Percentiles rank a stretch among this genome's conserved stretches.
phyloP scores from a whole-genome alignment of 1,284 basidiomycete genomes.

The Trichosporon faecale region DNA sequence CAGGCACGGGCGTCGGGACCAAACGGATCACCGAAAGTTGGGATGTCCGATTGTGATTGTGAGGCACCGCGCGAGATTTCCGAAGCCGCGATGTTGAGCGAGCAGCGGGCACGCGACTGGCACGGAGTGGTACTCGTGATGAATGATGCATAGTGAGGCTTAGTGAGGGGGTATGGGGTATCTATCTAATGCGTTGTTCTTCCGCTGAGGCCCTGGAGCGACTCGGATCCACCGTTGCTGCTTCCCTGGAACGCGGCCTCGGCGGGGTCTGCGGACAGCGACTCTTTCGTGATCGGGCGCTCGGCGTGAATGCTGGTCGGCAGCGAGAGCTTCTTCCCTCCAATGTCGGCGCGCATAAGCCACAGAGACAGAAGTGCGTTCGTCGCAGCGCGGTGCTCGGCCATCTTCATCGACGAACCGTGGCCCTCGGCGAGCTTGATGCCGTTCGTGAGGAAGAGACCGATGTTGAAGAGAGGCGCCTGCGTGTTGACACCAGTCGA shows the following conservation, averaged over 20 bases:
- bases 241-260: constrained; percentile 14
- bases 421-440: constrained; percentile 89
- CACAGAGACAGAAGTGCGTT: constrained; percentile 48
- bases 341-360: constrained; percentile 33
- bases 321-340: constrained; percentile 12
- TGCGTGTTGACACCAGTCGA: constrained; percentile 88
- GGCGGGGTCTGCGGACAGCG: not conserved
- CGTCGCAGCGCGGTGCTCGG: constrained; percentile 74
- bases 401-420: constrained; percentile 90
- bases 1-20: constrained; percentile 7
- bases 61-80: constrained; percentile 7
- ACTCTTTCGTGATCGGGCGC: constrained; percentile 13
- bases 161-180: constrained; percentile 13
- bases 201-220: constrained; percentile 19
- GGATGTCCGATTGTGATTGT: not conserved
- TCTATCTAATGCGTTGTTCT: constrained; percentile 19
- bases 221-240: constrained; percentile 17
- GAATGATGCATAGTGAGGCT: constrained; percentile 15
- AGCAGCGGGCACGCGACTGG: not conserved
- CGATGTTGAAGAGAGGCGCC: constrained; percentile 88
- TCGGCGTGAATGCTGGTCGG: constrained; percentile 18
- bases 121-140: constrained; percentile 9
- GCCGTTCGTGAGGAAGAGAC: constrained; percentile 81
- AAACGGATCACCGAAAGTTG: constrained; percentile 11
- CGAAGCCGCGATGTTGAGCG: not conserved